Evolutionary conservation across 2,329 filamentous ascomycete species (phyloP).

Genomic region (Pleoardoris graminearum): DNA sequence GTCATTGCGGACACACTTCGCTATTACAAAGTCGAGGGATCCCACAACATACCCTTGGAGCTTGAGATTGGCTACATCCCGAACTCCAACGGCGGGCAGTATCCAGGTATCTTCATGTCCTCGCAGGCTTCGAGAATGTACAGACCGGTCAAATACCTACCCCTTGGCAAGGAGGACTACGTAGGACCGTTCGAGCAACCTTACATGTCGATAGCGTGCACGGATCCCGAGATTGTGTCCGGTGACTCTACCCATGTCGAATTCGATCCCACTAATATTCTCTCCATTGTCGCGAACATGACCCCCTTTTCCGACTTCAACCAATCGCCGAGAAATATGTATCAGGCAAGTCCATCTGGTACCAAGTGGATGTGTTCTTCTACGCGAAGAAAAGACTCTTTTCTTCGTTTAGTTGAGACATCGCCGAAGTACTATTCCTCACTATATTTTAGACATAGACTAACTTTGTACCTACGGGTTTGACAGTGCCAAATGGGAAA

Average conservation of each 20-base stretch:
- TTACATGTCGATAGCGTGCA: constrained; percentile 95
- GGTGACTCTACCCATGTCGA: constrained; percentile 93
- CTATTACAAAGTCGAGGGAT: constrained; percentile 93
- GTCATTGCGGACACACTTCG: constrained; percentile 83
- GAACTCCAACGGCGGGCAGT: constrained; percentile 86
- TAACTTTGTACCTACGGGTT: constrained; percentile 4
- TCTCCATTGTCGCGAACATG: constrained; percentile 97
- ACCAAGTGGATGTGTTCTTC: too few relatives aligned
- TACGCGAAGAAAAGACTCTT: too few relatives aligned
- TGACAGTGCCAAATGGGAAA: constrained; percentile 73
- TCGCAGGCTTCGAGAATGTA: constrained; percentile 84
- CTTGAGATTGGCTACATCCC: constrained; percentile 93
- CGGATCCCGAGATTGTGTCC: constrained; percentile 84
- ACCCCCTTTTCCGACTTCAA: constrained; percentile 99
- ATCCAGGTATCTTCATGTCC: constrained; percentile 93
- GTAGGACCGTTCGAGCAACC: constrained; percentile 95
- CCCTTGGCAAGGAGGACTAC: constrained; percentile 81
- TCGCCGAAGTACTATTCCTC: too few relatives aligned
- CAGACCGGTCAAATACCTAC: constrained; percentile 87
- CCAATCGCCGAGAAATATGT: constrained; percentile 98
- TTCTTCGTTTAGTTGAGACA: too few relatives aligned
- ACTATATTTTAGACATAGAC: too few relatives aligned
- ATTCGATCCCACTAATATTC: constrained; percentile 90
- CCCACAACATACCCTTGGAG: constrained; percentile 75
- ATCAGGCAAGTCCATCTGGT: constrained; percentile 73